Conservation (phyloP, 768 basidiomycete genomes). For the Boletus reticuloceps region DNA sequence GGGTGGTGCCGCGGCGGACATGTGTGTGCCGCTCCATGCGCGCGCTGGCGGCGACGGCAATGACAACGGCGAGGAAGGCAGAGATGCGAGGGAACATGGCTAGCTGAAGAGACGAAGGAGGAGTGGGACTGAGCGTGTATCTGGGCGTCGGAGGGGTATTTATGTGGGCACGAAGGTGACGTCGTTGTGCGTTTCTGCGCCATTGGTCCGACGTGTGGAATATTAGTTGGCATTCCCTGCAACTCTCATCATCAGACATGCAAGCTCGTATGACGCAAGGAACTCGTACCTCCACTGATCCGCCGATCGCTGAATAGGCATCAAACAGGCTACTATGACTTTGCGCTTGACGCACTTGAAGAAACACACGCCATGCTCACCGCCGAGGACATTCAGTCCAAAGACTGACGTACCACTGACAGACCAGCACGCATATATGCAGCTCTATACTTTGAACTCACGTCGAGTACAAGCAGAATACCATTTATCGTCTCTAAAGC, state of each 20-base stretch:
- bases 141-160: slow-evolving; percentile 15
- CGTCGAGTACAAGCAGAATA: not conserved
- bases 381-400: not conserved
- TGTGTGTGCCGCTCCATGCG: slow-evolving; percentile 19
- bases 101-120: not conserved
- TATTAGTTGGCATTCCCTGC: slow-evolving; percentile 6
- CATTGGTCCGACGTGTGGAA: not conserved
- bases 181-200: not conserved
- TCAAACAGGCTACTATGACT: no score
- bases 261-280: no score
- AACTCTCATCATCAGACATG: no score
- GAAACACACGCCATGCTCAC: not conserved
- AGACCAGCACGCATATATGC: slow-evolving; percentile 4
- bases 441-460: not conserved
- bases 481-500: not conserved
- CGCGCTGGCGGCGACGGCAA: slow-evolving; percentile 22
- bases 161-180: slow-evolving; percentile 17
- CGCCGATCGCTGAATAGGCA: no score
- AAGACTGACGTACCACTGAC: not conserved
- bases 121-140: not conserved
- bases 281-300: no score
- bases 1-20: slow-evolving; percentile 1
- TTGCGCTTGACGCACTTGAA: no score
- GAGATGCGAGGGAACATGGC: slow-evolving; percentile 23
- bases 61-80: slow-evolving; percentile 14